These are phyloP conservation scores for Metschnikowia lochheadii DNA, from an alignment of 805 yeast species.

Conservation along the genomic window DNA sequence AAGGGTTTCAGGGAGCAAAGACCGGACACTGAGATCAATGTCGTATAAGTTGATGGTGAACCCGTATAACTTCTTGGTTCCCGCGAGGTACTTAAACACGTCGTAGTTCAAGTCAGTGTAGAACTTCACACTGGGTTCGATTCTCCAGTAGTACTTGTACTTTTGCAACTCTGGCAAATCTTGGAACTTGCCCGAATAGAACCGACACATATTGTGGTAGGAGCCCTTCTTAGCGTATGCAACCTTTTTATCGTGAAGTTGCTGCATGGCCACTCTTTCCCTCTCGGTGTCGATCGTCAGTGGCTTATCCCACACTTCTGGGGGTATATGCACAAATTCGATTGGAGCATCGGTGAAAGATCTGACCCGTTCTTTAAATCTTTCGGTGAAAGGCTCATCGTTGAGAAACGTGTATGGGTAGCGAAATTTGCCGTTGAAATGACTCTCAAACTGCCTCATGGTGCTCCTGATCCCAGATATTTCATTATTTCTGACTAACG, in stretches of 20 bases:
- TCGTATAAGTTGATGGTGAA: conserved; percentile 69
- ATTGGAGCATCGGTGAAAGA: conserved; percentile 29
- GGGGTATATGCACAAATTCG: conserved; percentile 39
- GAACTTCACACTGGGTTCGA: conserved; percentile 70
- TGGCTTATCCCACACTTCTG: conserved; percentile 58
- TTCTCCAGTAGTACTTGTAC: conserved; percentile 73
- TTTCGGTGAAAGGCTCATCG: conserved; percentile 59
- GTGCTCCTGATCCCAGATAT: conserved; percentile 45
- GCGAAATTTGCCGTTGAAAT: conserved; percentile 63
- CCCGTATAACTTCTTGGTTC: conserved; percentile 67
- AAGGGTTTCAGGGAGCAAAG: conserved; percentile 69
- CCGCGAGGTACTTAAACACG: conserved; percentile 68
- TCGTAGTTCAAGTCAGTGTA: conserved; percentile 71
- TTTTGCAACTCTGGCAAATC: conserved; percentile 58
- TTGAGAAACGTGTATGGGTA: conserved; percentile 82
- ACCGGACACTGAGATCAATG: conserved; percentile 55
- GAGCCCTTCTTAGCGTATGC: conserved; percentile 60
- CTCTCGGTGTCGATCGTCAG: conserved; percentile 44
- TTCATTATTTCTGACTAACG: conserved; percentile 71
- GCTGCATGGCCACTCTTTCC: conserved; percentile 39
- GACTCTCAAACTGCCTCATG: conserved; percentile 56
- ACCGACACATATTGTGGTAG: conserved; percentile 84
- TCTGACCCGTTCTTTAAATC: conserved; percentile 47
- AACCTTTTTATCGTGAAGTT: conserved; percentile 40
- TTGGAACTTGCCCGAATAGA: conserved; percentile 62